These are phyloP conservation scores for Phytophthora crassamura DNA, from an alignment of 352 stramenopile species.

Conservation along the genomic window DNA sequence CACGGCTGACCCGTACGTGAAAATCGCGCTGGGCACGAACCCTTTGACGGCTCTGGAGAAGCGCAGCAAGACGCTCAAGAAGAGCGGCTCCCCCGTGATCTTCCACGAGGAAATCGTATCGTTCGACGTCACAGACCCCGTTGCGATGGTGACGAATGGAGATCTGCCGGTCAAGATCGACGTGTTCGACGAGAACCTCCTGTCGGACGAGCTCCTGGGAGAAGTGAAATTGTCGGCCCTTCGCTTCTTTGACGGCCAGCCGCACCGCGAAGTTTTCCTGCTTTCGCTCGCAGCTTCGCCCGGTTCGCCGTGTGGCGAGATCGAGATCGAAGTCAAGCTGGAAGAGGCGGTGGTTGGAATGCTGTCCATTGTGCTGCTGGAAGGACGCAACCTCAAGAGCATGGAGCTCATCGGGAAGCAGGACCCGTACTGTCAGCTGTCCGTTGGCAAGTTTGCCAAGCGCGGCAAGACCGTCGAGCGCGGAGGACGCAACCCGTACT, in stretches of 20 bases:
- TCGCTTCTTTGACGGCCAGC: constrained; percentile 78
- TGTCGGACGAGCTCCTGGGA: constrained; percentile 87
- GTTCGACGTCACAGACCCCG: constrained; percentile 87
- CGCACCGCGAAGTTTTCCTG: constrained; percentile 64
- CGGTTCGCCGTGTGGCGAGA: constrained; percentile 48
- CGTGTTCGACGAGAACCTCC: constrained; percentile 89
- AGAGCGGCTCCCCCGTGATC: constrained; percentile 72
- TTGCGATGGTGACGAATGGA: constrained; percentile 71
- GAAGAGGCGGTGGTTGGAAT: constrained; percentile 85
- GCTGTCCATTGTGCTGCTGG: constrained; percentile 85
- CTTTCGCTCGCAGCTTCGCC: constrained; percentile 48
- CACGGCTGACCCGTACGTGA: constrained; percentile 84
- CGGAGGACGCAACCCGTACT: constrained; percentile 91
- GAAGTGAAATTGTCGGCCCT: constrained; percentile 73
- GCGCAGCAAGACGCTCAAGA: constrained; percentile 89
- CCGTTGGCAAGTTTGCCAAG: constrained; percentile 73
- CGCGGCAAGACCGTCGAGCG: constrained; percentile 76
- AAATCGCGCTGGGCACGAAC: constrained; percentile 76
- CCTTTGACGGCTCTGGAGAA: constrained; percentile 69
- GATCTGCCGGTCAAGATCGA: constrained; percentile 81
- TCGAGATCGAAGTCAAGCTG: constrained; percentile 78
- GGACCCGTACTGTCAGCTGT: constrained; percentile 91
- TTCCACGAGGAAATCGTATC: constrained; percentile 88
- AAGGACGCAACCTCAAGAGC: constrained; percentile 90
- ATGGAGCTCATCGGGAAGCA: constrained; percentile 92